Conservation (phyloP, 805 yeast species). For the Yarrowia deformans region DNA sequence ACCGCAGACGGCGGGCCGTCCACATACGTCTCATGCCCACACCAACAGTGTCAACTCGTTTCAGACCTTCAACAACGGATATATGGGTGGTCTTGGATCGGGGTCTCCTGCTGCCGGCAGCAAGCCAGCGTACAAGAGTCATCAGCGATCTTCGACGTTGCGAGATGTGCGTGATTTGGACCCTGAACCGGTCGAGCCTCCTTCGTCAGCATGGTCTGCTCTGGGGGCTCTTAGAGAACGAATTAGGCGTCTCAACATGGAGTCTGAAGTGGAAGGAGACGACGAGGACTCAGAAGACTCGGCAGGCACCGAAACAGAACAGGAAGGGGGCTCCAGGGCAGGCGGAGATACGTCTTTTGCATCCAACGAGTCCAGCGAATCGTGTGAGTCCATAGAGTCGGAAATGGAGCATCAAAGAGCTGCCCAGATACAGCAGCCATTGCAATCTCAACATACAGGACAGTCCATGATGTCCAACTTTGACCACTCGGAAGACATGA, state of each 20-base stretch:
- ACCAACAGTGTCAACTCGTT: conserved; percentile 18
- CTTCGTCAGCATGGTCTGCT: conserved; percentile 22
- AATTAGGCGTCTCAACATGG: conserved; percentile 28
- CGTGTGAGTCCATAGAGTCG: conserved; percentile 20
- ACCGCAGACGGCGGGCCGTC: conserved; percentile 31
- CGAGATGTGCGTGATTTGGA: conserved; percentile 12
- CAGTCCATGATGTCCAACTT: not conserved
- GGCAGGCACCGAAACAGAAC: conserved; percentile 18
- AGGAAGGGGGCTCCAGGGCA: not conserved
- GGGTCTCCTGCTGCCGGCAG: conserved; percentile 4
- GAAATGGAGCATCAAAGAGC: conserved; percentile 30
- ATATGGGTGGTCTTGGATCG: conserved; percentile 7
- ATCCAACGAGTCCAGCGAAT: conserved; percentile 23
- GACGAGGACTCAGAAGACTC: conserved; percentile 9
- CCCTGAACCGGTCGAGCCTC: conserved; percentile 5
- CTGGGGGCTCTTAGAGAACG: conserved; percentile 29
- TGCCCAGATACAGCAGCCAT: not conserved
- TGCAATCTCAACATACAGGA: not conserved
- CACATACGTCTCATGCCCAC: conserved; percentile 18
- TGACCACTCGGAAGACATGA: conserved; percentile 37
- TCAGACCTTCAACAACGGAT: conserved; percentile 9
- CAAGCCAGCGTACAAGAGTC: not conserved
- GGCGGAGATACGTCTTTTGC: conserved; percentile 21
- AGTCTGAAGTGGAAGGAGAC: conserved; percentile 17
- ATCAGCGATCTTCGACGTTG: conserved; percentile 8